Evolutionary conservation across 2,329 filamentous ascomycete genomes (phyloP), one percentile per base, ranked within the genome.

Genomic region (Penicillium verrucosum): DNA sequence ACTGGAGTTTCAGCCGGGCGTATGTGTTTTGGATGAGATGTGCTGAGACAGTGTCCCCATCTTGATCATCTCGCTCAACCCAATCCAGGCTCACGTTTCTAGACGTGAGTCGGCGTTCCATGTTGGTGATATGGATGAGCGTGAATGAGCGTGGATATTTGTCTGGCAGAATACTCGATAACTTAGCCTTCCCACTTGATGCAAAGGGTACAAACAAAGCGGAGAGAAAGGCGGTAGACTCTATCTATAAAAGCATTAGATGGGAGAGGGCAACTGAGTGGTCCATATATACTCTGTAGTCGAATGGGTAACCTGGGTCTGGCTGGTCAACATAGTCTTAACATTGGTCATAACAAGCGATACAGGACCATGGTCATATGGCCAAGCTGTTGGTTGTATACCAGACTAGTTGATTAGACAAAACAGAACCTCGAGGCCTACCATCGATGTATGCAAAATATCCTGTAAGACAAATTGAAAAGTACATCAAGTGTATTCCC

Each of bases 1-100:
- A 92, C 65, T 84, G 88, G 51, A 84, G 78, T 75, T 97, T 97
- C 7, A 99, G 81, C 18, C 81, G 79, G 0, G 87, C 81, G 70
- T 97, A 97, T 0, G 88, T 92, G 67, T 92, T 85, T 70, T 97
- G 93, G 51, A 95, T 86, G 0, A 80, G 77, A 50, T 87, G 83
- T 66, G 92, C 90, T 0, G 90, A 85, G 10, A 97, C 81, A 21
- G 86, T 79, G 71, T 97, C 92, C 8, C 9, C 10, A 16, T 14
- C 14, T 34, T 29, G 30, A 11, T 42, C 2, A 14, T 2, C 8
- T 40, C 10, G 36, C 18, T 55, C 46, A 25, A 40, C 12, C 52
- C 52, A 55, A n/a, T 50, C 45, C 30, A 55, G 25, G 12, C 29
- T 50, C 30, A 55, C 38, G 10, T 55, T 38, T 5, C 52, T 43